A percentile compares a stretch with the other conserved stretches of the same genome.
These are phyloP conservation scores for Rickenella mellea DNA, from an alignment of 768 basidiomycete genomes.

Conservation along the genomic window DNA sequence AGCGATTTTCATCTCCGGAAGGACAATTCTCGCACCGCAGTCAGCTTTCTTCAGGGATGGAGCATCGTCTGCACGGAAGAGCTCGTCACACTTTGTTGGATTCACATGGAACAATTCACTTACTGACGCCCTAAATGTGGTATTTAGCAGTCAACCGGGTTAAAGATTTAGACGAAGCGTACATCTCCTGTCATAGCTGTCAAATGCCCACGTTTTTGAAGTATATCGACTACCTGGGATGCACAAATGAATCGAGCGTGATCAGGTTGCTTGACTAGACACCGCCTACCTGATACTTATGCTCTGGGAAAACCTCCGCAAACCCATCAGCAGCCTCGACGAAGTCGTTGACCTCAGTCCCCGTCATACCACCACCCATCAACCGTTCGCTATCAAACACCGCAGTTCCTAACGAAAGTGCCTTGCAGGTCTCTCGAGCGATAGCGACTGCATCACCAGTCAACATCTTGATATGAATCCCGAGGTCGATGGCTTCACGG, in stretches of 20 bases:
- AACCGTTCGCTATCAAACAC: conserved; percentile 36
- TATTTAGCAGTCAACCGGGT: conserved; percentile 1
- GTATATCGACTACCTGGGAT: conserved; percentile 26
- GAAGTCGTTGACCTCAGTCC: conserved; percentile 34
- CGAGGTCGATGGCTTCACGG: conserved; percentile 30
- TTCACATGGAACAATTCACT: conserved; percentile 1
- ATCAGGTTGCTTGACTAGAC: no score
- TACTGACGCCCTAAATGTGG: conserved; percentile 3
- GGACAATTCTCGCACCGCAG: conserved; percentile 7
- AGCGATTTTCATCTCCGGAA: no score
- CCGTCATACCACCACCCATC: conserved; percentile 32
- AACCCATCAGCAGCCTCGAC: conserved; percentile 42
- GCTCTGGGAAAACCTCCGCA: conserved; percentile 41
- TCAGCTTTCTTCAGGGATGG: conserved; percentile 22
- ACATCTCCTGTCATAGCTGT: conserved; percentile 36
- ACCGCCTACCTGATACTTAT: conserved; percentile 17
- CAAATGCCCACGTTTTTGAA: conserved; percentile 31
- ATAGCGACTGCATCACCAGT: conserved; percentile 43
- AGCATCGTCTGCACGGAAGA: conserved; percentile 18
- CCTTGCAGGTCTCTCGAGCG: conserved; percentile 36
- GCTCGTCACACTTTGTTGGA: background rate
- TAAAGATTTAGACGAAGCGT: conserved; percentile 2
- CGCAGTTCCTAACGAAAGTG: conserved; percentile 34
- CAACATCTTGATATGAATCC: conserved; percentile 40
- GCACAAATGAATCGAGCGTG: background rate